These are phyloP conservation scores for Trametes cubensis DNA, from an alignment of 768 basidiomycete species.

Conservation along the genomic window DNA sequence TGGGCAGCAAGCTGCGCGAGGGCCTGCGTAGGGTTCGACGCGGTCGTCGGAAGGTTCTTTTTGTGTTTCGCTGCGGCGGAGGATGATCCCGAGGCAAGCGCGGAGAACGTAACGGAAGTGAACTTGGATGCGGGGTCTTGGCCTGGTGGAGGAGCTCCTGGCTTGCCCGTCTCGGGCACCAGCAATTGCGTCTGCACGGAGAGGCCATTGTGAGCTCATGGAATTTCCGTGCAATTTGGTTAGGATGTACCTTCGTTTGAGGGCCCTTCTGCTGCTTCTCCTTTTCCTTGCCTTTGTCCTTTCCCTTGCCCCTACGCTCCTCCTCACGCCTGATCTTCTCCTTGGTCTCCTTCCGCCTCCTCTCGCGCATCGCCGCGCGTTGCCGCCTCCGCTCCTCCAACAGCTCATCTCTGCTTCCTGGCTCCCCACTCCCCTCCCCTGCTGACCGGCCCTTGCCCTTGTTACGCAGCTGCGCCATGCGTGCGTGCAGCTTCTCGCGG, in stretches of 20 bases:
- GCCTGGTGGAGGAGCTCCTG: constrained; percentile 29
- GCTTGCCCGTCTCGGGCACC: constrained; percentile 55
- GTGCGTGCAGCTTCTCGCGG: constrained; percentile 73
- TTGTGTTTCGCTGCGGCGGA: constrained; percentile 45
- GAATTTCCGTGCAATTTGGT: neutral
- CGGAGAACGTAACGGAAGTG: constrained; percentile 74
- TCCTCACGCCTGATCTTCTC: constrained; percentile 76
- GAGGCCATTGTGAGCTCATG: constrained; percentile 1
- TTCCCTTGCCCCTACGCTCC: constrained; percentile 53
- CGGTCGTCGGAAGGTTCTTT: constrained; percentile 64
- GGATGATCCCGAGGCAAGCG: constrained; percentile 51
- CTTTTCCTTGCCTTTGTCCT: constrained; percentile 47
- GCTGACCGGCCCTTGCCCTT: constrained; percentile 29
- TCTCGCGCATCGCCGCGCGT: constrained; percentile 82
- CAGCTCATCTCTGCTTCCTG: constrained; percentile 76
- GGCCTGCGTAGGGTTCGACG: constrained; percentile 84
- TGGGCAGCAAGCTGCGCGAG: constrained; percentile 76
- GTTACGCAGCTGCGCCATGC: constrained; percentile 69
- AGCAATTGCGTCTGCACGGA: constrained; percentile 64
- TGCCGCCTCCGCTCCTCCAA: constrained; percentile 78
- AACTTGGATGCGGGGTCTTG: constrained; percentile 44
- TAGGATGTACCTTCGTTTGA: constrained; percentile 53
- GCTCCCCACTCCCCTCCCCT: constrained; percentile 34
- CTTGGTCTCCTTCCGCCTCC: constrained; percentile 80
- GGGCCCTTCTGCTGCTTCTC: constrained; percentile 47